Percentiles rank a stretch among this genome's conserved stretches.
These are phyloP conservation scores for Astragalus membranaceus DNA, from an alignment of 306 rosid genomes.

Conservation along the genomic window DNA sequence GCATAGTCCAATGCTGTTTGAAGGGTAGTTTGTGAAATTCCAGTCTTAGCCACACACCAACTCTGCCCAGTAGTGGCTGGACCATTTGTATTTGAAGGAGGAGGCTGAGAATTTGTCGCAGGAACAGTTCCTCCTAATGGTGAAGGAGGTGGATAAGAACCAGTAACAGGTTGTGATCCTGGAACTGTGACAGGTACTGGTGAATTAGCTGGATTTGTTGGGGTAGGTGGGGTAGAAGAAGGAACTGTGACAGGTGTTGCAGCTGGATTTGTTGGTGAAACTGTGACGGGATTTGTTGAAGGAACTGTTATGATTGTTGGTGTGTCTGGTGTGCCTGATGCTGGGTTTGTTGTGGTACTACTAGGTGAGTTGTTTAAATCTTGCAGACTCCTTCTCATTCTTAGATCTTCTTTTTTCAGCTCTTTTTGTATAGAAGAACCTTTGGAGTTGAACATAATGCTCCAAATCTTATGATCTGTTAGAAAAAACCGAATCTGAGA, in stretches of 20 bases:
- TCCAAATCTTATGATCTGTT: slow-evolving; percentile 30
- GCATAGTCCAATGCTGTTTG: slow-evolving; percentile 88
- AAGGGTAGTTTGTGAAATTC: slow-evolving; percentile 47
- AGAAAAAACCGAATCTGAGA: slow-evolving; percentile 38
- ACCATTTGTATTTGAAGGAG: slow-evolving; percentile 51
- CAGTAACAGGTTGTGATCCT: too few relatives aligned
- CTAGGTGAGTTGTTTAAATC: too few relatives aligned
- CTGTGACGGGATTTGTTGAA: slow-evolving; percentile 52
- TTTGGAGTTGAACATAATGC: slow-evolving; percentile 25
- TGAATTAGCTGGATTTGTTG: slow-evolving; percentile 41
- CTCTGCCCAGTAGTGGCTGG: slow-evolving; percentile 52
- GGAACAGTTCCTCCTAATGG: slow-evolving; percentile 51
- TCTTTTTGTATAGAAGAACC: slow-evolving; percentile 27
- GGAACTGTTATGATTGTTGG: slow-evolving; percentile 77
- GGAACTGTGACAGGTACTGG: slow-evolving; percentile 47
- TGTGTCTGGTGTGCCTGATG: slow-evolving; percentile 33
- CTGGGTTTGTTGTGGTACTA: slow-evolving; percentile 46
- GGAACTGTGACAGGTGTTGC: slow-evolving; percentile 47
- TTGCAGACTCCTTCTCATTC: slow-evolving; percentile 27
- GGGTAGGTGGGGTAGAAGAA: slow-evolving; percentile 60
- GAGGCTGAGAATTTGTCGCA: slow-evolving; percentile 42
- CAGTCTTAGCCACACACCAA: slow-evolving; percentile 88
- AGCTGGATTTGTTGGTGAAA: slow-evolving; percentile 48
- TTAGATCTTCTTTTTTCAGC: slow-evolving; percentile 13
- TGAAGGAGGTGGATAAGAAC: slow-evolving; percentile 65